These are phyloP conservation scores for Paramecium biaurelia DNA, from an alignment of 73 alveolate species.

Conservation along the genomic window DNA sequence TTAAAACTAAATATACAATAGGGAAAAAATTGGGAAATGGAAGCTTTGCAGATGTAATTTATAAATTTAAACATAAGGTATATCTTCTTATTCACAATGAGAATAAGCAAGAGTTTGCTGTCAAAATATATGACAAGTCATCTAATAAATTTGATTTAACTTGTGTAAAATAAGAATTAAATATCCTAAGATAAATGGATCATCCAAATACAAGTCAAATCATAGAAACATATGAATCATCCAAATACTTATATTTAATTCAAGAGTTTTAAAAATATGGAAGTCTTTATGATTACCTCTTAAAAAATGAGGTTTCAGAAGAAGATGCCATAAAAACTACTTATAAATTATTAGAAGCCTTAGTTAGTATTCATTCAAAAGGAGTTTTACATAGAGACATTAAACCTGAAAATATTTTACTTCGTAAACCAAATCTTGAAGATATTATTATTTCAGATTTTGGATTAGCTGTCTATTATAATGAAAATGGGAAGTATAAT, in stretches of 20 bases:
- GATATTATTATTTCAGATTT: slow-evolving; percentile 44
- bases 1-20: background rate
- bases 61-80: background rate
- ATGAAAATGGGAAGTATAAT: slow-evolving; percentile 46
- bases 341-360: background rate
- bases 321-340: background rate
- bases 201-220: background rate
- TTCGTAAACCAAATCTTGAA: background rate
- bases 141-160: background rate
- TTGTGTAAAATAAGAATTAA: background rate
- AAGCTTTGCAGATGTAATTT: background rate
- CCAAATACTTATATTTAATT: background rate
- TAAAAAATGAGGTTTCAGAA: background rate
- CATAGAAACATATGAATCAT: background rate
- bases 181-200: background rate
- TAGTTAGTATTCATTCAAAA: slow-evolving; percentile 39
- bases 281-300: background rate
- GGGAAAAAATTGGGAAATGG: background rate
- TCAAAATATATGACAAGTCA: background rate
- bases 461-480: slow-evolving; percentile 56
- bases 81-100: background rate
- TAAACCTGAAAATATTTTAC: slow-evolving; percentile 65
- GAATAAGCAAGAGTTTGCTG: background rate
- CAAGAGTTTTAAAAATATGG: background rate
- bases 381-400: slow-evolving; percentile 70